These are phyloP conservation scores for Taiozyma sp. DNA, from an alignment of 1,139 yeast genomes.

Conservation along the genomic window DNA sequence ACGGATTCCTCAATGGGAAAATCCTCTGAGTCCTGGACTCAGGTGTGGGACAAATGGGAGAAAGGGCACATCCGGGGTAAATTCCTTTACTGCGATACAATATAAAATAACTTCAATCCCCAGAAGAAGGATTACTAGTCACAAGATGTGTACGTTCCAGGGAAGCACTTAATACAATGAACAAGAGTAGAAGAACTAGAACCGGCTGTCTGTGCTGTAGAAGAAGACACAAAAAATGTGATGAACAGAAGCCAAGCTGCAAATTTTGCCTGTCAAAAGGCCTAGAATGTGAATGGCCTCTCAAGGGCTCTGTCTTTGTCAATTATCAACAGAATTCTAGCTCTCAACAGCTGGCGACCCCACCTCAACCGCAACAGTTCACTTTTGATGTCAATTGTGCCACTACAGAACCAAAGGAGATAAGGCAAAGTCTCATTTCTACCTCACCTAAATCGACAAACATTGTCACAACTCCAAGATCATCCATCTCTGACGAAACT, in stretches of 20 bases:
- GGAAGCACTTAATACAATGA: neutral
- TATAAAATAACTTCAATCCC: neutral
- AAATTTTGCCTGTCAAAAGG: constrained; percentile 30
- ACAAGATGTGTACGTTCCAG: neutral
- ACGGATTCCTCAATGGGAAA: neutral
- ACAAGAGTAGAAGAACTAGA: constrained; percentile 30
- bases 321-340: constrained; percentile 12
- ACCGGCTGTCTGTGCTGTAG: constrained; percentile 44
- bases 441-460: neutral
- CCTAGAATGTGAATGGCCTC: constrained; percentile 37
- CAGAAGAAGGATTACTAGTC: neutral
- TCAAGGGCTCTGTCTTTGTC: constrained; percentile 23
- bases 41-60: neutral
- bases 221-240: constrained; percentile 41
- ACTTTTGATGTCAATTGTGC: neutral
- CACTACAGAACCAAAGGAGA: neutral
- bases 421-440: neutral
- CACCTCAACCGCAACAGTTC: constrained; percentile 5
- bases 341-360: neutral
- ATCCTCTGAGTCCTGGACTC: neutral
- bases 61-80: neutral
- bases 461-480: neutral
- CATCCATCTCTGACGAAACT: neutral
- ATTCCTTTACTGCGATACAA: neutral
- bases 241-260: constrained; percentile 38